Evolutionary conservation across 2,329 filamentous ascomycete species (phyloP).

Genomic region (Colletotrichum sp.): DNA sequence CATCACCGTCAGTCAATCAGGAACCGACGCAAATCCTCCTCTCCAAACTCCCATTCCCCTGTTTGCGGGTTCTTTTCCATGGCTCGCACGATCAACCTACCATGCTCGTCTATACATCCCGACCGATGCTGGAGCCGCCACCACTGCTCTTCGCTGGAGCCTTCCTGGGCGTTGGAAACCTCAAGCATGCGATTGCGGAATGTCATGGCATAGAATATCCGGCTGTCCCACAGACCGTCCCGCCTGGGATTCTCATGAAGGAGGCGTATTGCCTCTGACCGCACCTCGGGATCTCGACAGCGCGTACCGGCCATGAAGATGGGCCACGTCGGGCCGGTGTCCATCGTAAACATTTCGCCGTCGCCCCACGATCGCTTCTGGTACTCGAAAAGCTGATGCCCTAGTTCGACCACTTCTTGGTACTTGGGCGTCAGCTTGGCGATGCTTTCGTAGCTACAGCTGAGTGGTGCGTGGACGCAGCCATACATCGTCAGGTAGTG

Average conservation of each 20-base stretch:
- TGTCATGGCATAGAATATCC: constrained; percentile 23
- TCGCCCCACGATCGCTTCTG: not conserved
- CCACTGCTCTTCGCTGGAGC: constrained; percentile 24
- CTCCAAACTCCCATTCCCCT: constrained; percentile 6
- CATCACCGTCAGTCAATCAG: not conserved
- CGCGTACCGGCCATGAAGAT: constrained; percentile 29
- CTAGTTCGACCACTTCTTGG: constrained; percentile 29
- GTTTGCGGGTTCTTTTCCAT: constrained; percentile 6
- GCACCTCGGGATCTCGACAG: constrained; percentile 27
- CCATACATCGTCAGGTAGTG: constrained; percentile 30
- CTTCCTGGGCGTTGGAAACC: constrained; percentile 24
- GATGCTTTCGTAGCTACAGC: constrained; percentile 26
- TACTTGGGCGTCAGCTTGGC: constrained; percentile 28
- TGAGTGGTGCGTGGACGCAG: constrained; percentile 22
- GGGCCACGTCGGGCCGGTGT: constrained; percentile 30
- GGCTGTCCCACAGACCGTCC: constrained; percentile 33
- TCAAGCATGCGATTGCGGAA: constrained; percentile 22
- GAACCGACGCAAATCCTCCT: not conserved
- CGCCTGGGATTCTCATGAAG: constrained; percentile 27
- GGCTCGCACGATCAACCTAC: not conserved
- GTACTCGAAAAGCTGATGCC: constrained; percentile 23
- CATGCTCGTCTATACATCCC: constrained; percentile 10
- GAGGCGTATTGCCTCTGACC: constrained; percentile 29
- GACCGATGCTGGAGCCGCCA: constrained; percentile 17
- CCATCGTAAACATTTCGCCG: constrained; percentile 30